phyloP scores from a whole-genome alignment of 352 stramenopile genomes.

The Elongisporangium prolatum region DNA sequence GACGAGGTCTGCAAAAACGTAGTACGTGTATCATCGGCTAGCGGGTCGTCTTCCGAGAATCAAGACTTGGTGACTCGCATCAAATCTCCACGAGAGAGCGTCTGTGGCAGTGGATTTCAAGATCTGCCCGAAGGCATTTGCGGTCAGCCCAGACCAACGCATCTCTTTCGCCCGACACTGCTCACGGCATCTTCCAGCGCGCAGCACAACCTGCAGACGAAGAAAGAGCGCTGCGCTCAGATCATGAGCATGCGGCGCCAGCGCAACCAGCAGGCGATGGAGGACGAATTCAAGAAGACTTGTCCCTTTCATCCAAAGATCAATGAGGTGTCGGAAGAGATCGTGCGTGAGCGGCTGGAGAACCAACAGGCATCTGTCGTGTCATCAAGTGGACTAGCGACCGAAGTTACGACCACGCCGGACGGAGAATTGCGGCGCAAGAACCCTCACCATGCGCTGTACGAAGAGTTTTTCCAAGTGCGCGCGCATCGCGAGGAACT shows the following conservation, averaged over 20 bases:
- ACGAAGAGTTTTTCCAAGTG: conserved; percentile 62
- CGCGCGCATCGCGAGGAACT: conserved; percentile 32
- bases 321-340: conserved; percentile 64
- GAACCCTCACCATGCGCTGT: conserved; percentile 58
- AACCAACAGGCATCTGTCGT: conserved; percentile 3
- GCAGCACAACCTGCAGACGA: conserved; percentile 24
- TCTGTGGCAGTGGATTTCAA: conserved; percentile 12
- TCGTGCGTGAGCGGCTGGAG: conserved; percentile 66
- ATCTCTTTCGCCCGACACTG: conserved; percentile 69
- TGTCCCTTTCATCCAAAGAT: conserved; percentile 74
- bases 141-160: conserved; percentile 45
- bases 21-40: conserved; percentile 10
- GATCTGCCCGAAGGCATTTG: conserved; percentile 31
- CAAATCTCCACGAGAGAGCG: conserved; percentile 11
- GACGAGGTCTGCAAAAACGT: conserved; percentile 62
- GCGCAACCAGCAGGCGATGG: conserved; percentile 45
- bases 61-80: not conserved
- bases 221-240: conserved; percentile 37
- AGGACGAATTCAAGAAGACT: conserved; percentile 58
- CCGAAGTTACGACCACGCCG: conserved; percentile 10
- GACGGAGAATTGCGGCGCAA: conserved; percentile 25
- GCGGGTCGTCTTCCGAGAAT: not conserved
- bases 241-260: conserved; percentile 34
- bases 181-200: conserved; percentile 23
- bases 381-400: not conserved